Evolutionary conservation across 108 stramenopile species (phyloP).

Genomic region (Mediolabrus comicus): DNA sequence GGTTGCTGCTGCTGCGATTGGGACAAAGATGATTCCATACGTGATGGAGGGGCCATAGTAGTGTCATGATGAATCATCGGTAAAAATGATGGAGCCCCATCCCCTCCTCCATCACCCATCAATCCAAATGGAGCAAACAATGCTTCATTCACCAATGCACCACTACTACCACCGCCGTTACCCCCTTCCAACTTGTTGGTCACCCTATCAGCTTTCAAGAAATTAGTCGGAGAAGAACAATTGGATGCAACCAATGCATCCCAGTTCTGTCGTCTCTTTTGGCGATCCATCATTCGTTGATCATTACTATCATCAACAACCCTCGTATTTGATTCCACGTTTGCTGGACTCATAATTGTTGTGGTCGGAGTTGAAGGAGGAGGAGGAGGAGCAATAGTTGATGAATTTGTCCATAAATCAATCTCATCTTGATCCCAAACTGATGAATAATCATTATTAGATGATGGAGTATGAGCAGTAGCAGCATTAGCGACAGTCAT

Average conservation of each 20-base stretch:
- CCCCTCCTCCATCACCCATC: not conserved
- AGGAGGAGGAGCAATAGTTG: not conserved
- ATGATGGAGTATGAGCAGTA: not conserved
- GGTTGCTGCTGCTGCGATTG: not conserved
- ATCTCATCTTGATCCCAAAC: conserved; percentile 57
- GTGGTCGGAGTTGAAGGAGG: too few relatives aligned
- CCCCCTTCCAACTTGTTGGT: too few relatives aligned
- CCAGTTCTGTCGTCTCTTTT: conserved; percentile 29
- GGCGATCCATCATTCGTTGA: not conserved
- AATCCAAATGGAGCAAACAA: not conserved
- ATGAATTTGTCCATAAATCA: conserved; percentile 26
- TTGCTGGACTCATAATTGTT: conserved; percentile 19
- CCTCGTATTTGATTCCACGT: not conserved
- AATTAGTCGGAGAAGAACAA: not conserved
- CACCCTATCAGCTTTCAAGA: not conserved
- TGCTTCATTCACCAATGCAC: not conserved
- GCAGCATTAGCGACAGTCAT: not conserved
- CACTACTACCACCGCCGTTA: not conserved
- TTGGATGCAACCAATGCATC: conserved; percentile 13
- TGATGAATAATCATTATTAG: not conserved
- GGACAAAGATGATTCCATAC: too few relatives aligned
- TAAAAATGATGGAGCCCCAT: not conserved
- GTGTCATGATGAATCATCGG: not conserved
- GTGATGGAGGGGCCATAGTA: too few relatives aligned
- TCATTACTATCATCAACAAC: not conserved